These are phyloP conservation scores for Ciborinia camelliae DNA, from an alignment of 2,329 filamentous ascomycete species.

Conservation along the genomic window DNA sequence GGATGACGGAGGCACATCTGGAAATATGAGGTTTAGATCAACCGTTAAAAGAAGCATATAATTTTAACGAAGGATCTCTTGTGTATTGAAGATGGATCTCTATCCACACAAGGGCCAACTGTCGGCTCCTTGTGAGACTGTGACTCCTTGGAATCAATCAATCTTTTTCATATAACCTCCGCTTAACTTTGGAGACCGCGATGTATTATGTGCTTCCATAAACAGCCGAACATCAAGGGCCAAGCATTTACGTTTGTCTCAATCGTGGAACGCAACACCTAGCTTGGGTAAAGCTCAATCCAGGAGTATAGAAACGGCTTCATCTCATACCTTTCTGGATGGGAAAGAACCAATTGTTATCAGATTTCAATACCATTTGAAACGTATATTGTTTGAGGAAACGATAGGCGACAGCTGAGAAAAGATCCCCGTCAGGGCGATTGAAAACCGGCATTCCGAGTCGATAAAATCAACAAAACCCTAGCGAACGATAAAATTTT, in stretches of 20 bases:
- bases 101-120: not conserved
- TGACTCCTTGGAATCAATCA: not conserved
- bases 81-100: not conserved
- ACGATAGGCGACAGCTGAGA: not conserved
- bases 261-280: not conserved
- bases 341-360: not conserved
- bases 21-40: not conserved
- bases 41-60: not conserved
- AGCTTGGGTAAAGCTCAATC: not conserved
- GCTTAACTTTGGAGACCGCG: no score
- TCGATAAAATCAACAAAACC: not conserved
- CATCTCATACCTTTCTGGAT: not conserved
- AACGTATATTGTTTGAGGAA: not conserved
- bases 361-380: not conserved
- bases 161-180: not conserved
- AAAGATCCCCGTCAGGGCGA: not conserved
- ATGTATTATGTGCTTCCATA: not conserved
- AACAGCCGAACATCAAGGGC: not conserved
- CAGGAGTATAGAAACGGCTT: not conserved
- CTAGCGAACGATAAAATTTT: not conserved
- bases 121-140: not conserved
- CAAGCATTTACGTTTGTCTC: not conserved
- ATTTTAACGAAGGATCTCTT: not conserved
- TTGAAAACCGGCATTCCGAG: not conserved
- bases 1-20: not conserved